Evolutionary conservation across 2,329 filamentous ascomycete species (phyloP).

Genomic region (Metarhizium album): DNA sequence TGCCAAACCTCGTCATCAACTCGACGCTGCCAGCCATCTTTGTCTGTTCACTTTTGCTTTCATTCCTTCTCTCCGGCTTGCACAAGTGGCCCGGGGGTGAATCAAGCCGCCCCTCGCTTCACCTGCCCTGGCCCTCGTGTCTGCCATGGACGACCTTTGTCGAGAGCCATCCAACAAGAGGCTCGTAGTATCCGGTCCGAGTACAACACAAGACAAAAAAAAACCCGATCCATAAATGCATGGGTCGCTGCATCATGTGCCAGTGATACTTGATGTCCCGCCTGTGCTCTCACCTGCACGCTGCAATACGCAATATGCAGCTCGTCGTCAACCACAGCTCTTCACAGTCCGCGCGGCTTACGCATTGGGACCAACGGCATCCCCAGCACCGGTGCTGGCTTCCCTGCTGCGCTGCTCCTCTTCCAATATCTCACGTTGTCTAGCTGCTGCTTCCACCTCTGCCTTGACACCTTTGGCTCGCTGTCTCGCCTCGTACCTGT

Average conservation of each 20-base stretch:
- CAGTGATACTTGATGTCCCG: not conserved
- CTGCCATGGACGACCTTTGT: not conserved
- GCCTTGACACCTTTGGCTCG: slow-evolving; percentile 82
- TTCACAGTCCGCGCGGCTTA: not conserved
- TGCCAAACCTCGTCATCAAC: no score
- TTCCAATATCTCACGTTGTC: slow-evolving; percentile 51
- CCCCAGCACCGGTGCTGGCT: slow-evolving; percentile 16
- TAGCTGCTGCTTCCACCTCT: slow-evolving; percentile 57
- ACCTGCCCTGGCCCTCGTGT: not conserved
- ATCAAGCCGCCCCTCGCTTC: not conserved
- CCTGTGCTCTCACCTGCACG: not conserved
- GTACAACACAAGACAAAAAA: not conserved
- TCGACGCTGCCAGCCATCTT: not conserved
- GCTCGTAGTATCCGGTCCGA: not conserved
- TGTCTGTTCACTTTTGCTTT: no score
- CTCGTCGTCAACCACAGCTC: not conserved
- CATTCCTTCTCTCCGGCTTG: not conserved
- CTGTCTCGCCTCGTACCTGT: slow-evolving; percentile 86
- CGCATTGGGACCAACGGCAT: not conserved
- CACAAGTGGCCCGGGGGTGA: not conserved
- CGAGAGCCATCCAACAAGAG: not conserved
- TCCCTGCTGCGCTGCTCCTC: slow-evolving; percentile 43
- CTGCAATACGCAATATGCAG: not conserved
- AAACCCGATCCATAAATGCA: not conserved
- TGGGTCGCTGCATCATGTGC: not conserved